Evolutionary conservation across 1,284 basidiomycete genomes (phyloP), one percentile per base, ranked within the genome.

Genomic region (Fistulinella cinereoalba): DNA sequence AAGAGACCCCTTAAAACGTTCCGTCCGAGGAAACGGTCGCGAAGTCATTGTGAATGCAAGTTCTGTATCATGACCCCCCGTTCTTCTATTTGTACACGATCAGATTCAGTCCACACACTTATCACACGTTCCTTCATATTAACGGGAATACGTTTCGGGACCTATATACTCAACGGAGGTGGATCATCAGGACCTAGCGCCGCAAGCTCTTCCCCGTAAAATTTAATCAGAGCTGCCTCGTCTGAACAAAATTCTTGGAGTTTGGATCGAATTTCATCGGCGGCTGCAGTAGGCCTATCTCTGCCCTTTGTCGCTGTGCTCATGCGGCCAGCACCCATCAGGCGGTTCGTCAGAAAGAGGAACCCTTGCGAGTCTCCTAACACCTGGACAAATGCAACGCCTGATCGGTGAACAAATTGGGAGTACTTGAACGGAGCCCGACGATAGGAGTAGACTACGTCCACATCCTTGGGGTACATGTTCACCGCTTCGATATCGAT

Each of bases 391-490:
- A 96, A 89, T 4, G 89, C 91, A 12, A 89, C 79, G 1, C 94
- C 94, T 2, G 87, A 82, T 36, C 85, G 81, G 61, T 96, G 93
- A 22, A 94, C 87, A 65, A 91, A 96, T 62, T 96, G 93, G 8
- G 90, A 88, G 65, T 92, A 80, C 49, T 78, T 79, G 69, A 85
- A 94, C 1, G 83, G 76, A 25, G 77, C 73, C 12, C 85, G 81
- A 15, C 92, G 83, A 64, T 97, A 97, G 6, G 88, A 89, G 67
- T 97, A 97, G 34, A 85, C 75, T n/a, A 92, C 88, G 52, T 93
- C 87, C 47, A 95, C 76, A 24, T 81, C 74, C 36, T 85, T 79
- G 5, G 91, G 85, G 61, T 93, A 93, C 48, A 88, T 68, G 24
- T 79, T 75, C 6, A 76, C 78, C 0, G 88, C 85, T 69, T 96